A percentile compares a stretch with the other conserved stretches of the same genome.
Evolutionary conservation across 257 asterid species (phyloP).

Genomic region (Solanum bukasovii): DNA sequence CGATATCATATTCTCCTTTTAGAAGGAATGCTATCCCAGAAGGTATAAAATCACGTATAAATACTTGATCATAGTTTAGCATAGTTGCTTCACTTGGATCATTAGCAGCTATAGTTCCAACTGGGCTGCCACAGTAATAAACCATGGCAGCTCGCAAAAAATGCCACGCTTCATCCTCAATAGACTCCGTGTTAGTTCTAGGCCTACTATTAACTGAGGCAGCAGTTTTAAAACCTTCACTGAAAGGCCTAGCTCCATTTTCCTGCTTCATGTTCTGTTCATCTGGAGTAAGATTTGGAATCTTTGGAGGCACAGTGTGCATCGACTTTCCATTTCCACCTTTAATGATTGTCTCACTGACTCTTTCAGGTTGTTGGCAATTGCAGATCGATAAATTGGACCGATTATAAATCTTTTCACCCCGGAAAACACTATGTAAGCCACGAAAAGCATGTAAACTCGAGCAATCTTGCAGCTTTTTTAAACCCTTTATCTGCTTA

Average conservation of each 20-base stretch:
- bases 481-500: conserved; percentile 9
- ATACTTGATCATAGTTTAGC: conserved; percentile 87
- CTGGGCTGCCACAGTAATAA: conserved; percentile 58
- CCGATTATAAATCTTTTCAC: conserved; percentile 1
- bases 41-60: conserved; percentile 82
- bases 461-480: background rate
- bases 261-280: conserved; percentile 15
- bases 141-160: conserved; percentile 68
- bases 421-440: background rate
- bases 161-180: conserved; percentile 88
- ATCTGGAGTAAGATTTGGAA: conserved; percentile 13
- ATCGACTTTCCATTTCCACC: conserved; percentile 23
- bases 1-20: conserved; percentile 82
- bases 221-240: conserved; percentile 22
- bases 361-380: conserved; percentile 39
- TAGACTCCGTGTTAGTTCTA: conserved; percentile 27
- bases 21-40: conserved; percentile 81
- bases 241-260: conserved; percentile 13
- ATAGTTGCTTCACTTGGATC: conserved; percentile 61
- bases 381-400: conserved; percentile 32
- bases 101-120: conserved; percentile 93
- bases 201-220: conserved; percentile 20
- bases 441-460: conserved; percentile 9
- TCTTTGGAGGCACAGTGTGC: conserved; percentile 17
- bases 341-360: conserved; percentile 23